Evolutionary conservation across 106 monocot genomes (phyloP).

Genomic region (Cymbidium sinense): DNA sequence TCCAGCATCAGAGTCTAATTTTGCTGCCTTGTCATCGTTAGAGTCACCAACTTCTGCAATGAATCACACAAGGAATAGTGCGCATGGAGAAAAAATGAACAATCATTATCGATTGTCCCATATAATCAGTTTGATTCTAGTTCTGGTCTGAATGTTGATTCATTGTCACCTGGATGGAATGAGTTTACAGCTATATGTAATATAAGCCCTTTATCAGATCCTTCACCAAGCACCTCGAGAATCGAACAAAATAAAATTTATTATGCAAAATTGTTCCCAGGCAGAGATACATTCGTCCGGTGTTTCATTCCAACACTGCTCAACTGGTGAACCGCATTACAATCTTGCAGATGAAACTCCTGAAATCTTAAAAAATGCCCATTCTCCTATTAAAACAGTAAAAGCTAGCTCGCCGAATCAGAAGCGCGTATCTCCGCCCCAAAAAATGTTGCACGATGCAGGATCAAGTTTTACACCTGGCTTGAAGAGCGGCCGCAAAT

Average conservation of each 20-base stretch:
- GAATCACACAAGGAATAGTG: constrained; percentile 4
- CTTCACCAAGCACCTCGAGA: constrained; percentile 11
- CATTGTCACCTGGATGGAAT: constrained; percentile 46
- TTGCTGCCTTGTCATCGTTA: constrained; percentile 13
- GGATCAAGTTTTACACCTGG: constrained; percentile 27
- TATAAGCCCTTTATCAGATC: constrained; percentile 22
- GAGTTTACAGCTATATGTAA: constrained; percentile 24
- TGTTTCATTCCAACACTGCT: constrained; percentile 17
- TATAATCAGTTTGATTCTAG: constrained; percentile 13
- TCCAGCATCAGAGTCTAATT: constrained; percentile 38
- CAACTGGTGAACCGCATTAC: constrained; percentile 20
- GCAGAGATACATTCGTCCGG: no score
- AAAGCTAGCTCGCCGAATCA: constrained; percentile 45
- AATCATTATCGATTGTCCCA: constrained; percentile 3
- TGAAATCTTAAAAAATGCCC: constrained; percentile 24
- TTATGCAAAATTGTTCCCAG: constrained; percentile 11
- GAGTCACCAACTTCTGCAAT: constrained; percentile 24
- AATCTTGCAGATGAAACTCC: constrained; percentile 34
- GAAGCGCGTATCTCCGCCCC: constrained; percentile 54
- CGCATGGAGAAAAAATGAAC: constrained; percentile 10
- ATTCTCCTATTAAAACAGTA: constrained; percentile 16
- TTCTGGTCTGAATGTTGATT: constrained; percentile 9
- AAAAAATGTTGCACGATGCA: constrained; percentile 4
- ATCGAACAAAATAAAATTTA: constrained; percentile 11
- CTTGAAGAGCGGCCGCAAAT: constrained; percentile 33